Conservation (phyloP, 108 stramenopile species). For the Nitzschia sp. region DNA sequence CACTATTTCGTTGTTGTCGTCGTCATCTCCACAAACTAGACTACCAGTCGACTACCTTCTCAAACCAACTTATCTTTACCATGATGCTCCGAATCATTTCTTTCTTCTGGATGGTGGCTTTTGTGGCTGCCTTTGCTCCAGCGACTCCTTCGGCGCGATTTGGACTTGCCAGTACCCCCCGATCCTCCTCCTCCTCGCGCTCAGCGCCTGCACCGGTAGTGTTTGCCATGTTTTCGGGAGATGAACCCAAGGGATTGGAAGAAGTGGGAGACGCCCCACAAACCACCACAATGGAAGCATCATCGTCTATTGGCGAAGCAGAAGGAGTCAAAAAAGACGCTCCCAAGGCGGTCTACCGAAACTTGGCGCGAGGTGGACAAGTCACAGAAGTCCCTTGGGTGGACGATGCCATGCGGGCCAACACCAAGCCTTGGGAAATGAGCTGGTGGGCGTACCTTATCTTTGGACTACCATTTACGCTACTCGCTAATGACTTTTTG, state of each 20-base stretch:
- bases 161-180: not conserved
- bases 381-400: conserved; percentile 37
- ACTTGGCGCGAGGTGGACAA: conserved; percentile 27
- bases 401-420: conserved; percentile 34
- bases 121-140: not conserved
- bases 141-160: not conserved
- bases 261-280: not conserved
- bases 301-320: not conserved
- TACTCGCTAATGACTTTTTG: conserved; percentile 27
- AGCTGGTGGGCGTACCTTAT: conserved; percentile 30
- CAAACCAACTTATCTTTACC: not conserved
- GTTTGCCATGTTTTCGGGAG: conserved; percentile 4
- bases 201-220: not conserved
- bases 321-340: not conserved
- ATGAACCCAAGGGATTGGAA: conserved; percentile 1
- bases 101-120: not conserved
- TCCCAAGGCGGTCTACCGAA: conserved; percentile 8
- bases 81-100: not conserved
- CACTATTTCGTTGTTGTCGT: too few species aligned
- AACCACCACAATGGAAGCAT: not conserved
- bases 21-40: too few species aligned
- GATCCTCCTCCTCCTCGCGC: too few species aligned
- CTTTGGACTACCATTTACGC: conserved; percentile 9
- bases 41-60: not conserved
- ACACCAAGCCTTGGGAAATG: conserved; percentile 38